phyloP scores from a whole-genome alignment of 768 basidiomycete species.

The Lentinus brumalis region DNA sequence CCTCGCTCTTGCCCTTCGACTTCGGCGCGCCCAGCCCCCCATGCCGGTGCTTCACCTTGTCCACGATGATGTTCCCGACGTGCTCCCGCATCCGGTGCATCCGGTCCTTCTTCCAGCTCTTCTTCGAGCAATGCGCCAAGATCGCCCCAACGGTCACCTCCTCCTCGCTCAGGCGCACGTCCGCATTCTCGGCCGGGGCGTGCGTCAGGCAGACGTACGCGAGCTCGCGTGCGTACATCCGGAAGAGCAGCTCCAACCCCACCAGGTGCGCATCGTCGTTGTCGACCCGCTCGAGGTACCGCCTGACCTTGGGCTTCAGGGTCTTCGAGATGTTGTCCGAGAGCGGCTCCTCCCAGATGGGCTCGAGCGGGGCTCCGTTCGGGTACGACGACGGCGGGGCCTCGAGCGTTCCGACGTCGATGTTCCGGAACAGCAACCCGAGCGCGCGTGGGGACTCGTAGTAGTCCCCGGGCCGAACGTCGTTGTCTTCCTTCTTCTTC shows the following conservation, averaged over 20 bases:
- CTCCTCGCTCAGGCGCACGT: constrained; percentile 67
- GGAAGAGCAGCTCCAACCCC: constrained; percentile 43
- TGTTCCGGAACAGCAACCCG: constrained; percentile 67
- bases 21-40: constrained; percentile 28
- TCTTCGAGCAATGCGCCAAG: constrained; percentile 64
- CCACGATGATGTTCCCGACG: constrained; percentile 52
- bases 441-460: constrained; percentile 72
- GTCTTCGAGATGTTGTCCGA: constrained; percentile 25
- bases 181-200: constrained; percentile 67
- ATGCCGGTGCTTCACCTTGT: constrained; percentile 46
- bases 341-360: constrained; percentile 12
- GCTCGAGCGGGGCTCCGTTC: constrained; percentile 3
- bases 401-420: constrained; percentile 35
- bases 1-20: neutral
- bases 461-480: constrained; percentile 58
- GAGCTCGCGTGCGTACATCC: constrained; percentile 62
- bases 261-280: constrained; percentile 17
- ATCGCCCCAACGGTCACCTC: constrained; percentile 78
- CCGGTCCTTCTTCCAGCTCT: constrained; percentile 57
- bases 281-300: constrained; percentile 10
- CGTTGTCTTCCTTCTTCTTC: constrained; percentile 47
- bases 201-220: constrained; percentile 69
- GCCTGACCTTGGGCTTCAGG: constrained; percentile 17
- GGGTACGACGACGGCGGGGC: constrained; percentile 20
- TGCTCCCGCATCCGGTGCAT: constrained; percentile 66